Base-by-base conservation (phyloP, 164 flowering plant genomes). In the Liquidambar formosana region DNA sequence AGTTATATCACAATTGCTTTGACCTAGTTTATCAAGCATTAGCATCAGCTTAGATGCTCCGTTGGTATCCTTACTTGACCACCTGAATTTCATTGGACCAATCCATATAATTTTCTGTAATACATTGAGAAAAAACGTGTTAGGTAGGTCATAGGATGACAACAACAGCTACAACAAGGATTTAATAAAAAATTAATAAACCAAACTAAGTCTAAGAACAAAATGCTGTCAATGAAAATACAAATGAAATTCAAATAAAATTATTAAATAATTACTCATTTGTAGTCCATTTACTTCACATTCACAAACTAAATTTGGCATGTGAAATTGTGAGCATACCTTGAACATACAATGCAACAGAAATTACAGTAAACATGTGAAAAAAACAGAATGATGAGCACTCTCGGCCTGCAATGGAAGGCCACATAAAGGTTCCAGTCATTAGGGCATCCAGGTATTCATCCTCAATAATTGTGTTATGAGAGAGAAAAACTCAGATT, bases 21-120 rank as follows among this genome's bases (percentile, higher is more conserved):
- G 76, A 73, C 78, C 65, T 52, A 73, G 77, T 63, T 70, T 74
- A 78, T 73, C 74, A 69, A 94, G 81, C 71, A 82, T 77, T 28
- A 43, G 23, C 47, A 83, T 92, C 79, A 91, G 79, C 49, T 74
- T 76, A 57, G 84, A 78, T 65, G 82, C 68, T 66, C 89, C 92
- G 56, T 19, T 56, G 22, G 61, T 51, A 57, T 67, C 53, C 38
- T 61, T 71, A 72, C 58, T 45, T 58, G 84, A 71, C 11, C 61
- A 63, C 60, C 57, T 77, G 68, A 87, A 85, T 63, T 82, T 82
- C 67, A 84, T 80, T 0, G 92, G 88, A 65, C 98, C 98, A 77
- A 89, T 85, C 92, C 97, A 91, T 69, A 84, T 19, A 28, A 90
- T 73, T 78, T 86, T 89, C 97, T 94, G 89, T 14, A 69, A 65